These are phyloP conservation scores for Solidago caesia DNA, from an alignment of 129 eudicot species.

Conservation along the genomic window DNA sequence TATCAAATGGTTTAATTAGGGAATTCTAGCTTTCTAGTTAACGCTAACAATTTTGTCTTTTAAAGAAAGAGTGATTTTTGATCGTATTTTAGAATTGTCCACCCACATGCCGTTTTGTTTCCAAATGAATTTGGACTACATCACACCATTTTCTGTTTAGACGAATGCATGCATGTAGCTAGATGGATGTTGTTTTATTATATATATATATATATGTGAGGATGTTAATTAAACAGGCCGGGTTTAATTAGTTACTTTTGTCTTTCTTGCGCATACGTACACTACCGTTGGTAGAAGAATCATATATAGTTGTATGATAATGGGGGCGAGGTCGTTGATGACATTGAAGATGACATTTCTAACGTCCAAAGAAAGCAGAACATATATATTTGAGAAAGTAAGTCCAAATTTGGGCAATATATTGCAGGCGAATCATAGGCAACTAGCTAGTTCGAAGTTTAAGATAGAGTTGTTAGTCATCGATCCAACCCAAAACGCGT, in stretches of 20 bases:
- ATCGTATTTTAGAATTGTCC: slow-evolving; percentile 20
- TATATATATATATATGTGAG: not conserved
- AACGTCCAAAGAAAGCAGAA: not conserved
- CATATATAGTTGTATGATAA: not conserved
- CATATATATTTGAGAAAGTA: not conserved
- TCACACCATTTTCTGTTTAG: slow-evolving; percentile 26
- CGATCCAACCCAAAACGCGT: not conserved
- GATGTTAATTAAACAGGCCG: slow-evolving; percentile 4
- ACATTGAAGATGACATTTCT: not conserved
- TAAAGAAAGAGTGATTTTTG: slow-evolving; percentile 10
- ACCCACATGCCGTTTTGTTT: slow-evolving; percentile 40
- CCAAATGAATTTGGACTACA: slow-evolving; percentile 33
- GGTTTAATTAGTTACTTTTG: not conserved
- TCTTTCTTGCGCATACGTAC: not conserved
- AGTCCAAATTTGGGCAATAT: not conserved
- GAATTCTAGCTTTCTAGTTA: slow-evolving; percentile 6
- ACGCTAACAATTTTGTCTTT: slow-evolving; percentile 27
- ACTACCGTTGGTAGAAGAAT: not conserved
- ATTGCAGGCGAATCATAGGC: not conserved
- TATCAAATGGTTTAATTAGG: slow-evolving; percentile 15
- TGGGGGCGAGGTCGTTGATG: not conserved
- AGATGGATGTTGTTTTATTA: slow-evolving; percentile 3
- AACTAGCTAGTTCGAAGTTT: no score
- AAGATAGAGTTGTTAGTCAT: no score
- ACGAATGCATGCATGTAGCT: not conserved